These are phyloP conservation scores for Didymella arachidicola DNA, from an alignment of 2,329 filamentous ascomycete species.

Conservation along the genomic window DNA sequence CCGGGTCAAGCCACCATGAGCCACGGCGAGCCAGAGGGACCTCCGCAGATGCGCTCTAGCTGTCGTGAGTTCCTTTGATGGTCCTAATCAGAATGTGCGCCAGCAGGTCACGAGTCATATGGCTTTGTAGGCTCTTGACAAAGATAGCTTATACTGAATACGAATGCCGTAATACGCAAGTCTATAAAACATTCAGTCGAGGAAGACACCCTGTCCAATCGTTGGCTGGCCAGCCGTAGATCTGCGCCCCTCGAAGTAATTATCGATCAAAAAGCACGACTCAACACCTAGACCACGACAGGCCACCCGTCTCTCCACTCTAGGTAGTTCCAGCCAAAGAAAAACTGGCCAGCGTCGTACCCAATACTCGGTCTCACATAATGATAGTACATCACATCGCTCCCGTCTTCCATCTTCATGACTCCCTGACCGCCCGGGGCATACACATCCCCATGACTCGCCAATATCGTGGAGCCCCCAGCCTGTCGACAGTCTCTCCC, in stretches of 20 bases:
- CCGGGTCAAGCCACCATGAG: slow-evolving; percentile 10
- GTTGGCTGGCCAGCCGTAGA: not conserved
- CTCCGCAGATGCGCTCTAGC: not conserved
- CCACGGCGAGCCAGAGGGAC: slow-evolving; percentile 10
- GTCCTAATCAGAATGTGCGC: not conserved
- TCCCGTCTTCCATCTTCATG: slow-evolving; percentile 23
- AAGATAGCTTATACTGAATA: not conserved
- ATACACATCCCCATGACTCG: slow-evolving; percentile 59
- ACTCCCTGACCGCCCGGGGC: slow-evolving; percentile 46
- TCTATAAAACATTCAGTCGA: not conserved
- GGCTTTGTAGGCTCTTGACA: not conserved
- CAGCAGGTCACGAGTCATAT: not conserved
- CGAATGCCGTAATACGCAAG: not conserved
- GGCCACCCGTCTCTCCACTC: slow-evolving; percentile 43
- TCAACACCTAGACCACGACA: slow-evolving; percentile 14
- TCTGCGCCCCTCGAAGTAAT: not conserved
- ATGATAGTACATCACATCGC: slow-evolving; percentile 43
- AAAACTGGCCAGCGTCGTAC: slow-evolving; percentile 25
- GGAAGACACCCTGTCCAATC: not conserved
- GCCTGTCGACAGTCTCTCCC: slow-evolving; percentile 54
- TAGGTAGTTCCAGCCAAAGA: slow-evolving; percentile 44
- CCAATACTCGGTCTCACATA: slow-evolving; percentile 33
- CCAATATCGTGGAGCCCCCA: slow-evolving; percentile 67
- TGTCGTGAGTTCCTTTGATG: not conserved
- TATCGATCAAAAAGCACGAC: not conserved